Evolutionary conservation across 257 asterid species (phyloP), one percentile per base, ranked within the genome.

Genomic region (Capsicum rhomboideum): DNA sequence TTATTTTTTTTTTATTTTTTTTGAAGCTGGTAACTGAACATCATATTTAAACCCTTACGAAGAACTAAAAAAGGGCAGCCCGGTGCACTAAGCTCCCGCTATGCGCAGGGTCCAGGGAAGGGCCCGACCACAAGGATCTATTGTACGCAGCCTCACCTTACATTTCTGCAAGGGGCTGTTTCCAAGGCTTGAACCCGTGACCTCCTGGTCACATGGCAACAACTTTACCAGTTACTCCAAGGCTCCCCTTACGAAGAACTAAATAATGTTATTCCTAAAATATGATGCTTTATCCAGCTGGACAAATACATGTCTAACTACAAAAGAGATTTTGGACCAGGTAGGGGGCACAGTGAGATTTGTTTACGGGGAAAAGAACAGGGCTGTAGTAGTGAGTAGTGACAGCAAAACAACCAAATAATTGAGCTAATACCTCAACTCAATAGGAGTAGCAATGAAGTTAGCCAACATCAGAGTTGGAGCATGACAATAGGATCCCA

Each of bases 401-500:
- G 0, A 75, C 58, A 75, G 61, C 61, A 23, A 49, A 26, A 75
- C 26, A 77, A 77, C 26, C 28, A 50, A 50, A 52, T 1, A 50
- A 77, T 20, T 77, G 46, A 50, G 59, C 28, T 77, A 14, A 77
- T 77, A 77, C 99, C 99, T 93, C 87, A 96, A 87, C 83, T 96
- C 99, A 83, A 96, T 82, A 6, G 98, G 98, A 78, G 99, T 96
- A 53, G 97, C 98, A 77, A 92, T 87, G 78, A 96, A 93, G 87
- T 96, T 96, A 31, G 99, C 91, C 86, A 94, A 89, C 98, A 96
- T 93, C 55, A 94, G 92, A 29, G 98, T 96, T 31, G 99, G 98
- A 85, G 99, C 98, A 86, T 96, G 95, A 75, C 95, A 93, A 79
- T 69, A 88, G 66, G 98, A 90, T 87, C 98, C 90, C 50, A 93